Base-by-base conservation (phyloP, 2,329 filamentous ascomycete species). In the Xylariaceae sp. region DNA sequence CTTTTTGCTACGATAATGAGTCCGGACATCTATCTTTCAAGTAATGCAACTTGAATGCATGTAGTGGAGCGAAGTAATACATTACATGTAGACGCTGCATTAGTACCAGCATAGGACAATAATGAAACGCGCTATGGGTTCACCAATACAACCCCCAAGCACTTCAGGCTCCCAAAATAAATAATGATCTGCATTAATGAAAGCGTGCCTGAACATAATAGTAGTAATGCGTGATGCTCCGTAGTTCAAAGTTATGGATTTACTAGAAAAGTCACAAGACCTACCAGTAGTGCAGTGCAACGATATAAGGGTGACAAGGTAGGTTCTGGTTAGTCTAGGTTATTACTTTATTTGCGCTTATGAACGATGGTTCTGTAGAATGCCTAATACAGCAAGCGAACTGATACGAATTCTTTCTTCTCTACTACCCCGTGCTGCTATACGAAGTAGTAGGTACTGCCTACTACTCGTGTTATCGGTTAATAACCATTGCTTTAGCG, bases 71-170 rank as follows among this genome's bases (percentile, higher is more conserved):
- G 8, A 47, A 55, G 54, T 55, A 36, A n/a, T n/a, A n/a, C n/a
- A n/a, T n/a, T n/a, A n/a, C n/a, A n/a, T n/a, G n/a, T 16, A 39
- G 41, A 41, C 45, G 57, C 59, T 57, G 55, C 53, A 54, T 56
- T 53, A 53, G 52, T 57, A 61, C 54, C 54, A 54, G 65, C 61
- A 67, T 44, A 60, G 62, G 55, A 64, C 54, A 68, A 66, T 59
- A 63, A 64, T 67, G 65, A 67, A 69, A 68, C 67, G 53, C 49
- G 39, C 61, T 55, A 65, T 67, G 56, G 54, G 41, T 39, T 49
- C 37, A 45, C 36, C 16, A 40, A 37, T 57, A 39, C 40, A 14
- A 51, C 39, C 60, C n/a, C n/a, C n/a, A n/a, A 60, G 50, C 37
- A 54, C 41, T 44, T 48, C 31, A 50, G 17, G n/a, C 23, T 48